A percentile compares a stretch with the other conserved stretches of the same genome.
phyloP scores from a whole-genome alignment of 306 rosid species.

The Dryas drummondii region DNA sequence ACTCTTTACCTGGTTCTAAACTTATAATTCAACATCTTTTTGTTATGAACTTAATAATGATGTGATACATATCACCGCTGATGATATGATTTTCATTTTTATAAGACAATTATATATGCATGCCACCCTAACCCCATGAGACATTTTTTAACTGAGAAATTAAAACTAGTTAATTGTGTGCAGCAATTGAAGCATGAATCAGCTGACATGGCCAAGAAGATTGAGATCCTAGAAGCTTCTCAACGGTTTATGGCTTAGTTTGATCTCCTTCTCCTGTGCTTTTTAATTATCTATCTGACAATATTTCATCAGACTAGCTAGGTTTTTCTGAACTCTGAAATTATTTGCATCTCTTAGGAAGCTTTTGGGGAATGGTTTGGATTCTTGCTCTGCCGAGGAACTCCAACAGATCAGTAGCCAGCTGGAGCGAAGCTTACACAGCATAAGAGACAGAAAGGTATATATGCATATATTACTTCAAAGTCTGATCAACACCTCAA shows the following conservation, averaged over 20 bases:
- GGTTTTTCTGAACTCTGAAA: background rate
- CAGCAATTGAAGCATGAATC: slow-evolving; percentile 57
- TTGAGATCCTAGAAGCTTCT: slow-evolving; percentile 53
- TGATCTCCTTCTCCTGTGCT: background rate
- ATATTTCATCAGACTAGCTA: background rate
- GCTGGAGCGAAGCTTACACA: slow-evolving; percentile 43
- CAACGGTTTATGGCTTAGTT: slow-evolving; percentile 41
- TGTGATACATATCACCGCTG: too few relatives aligned
- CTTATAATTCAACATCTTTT: too few relatives aligned
- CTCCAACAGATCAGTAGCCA: slow-evolving; percentile 40
- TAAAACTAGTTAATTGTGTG: slow-evolving; percentile 3
- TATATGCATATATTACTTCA: background rate
- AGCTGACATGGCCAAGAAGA: slow-evolving; percentile 42
- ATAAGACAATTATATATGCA: too few relatives aligned
- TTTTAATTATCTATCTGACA: background rate
- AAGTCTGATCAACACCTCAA: too few relatives aligned
- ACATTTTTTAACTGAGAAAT: background rate
- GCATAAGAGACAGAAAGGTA: slow-evolving; percentile 58
- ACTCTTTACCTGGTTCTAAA: too few relatives aligned
- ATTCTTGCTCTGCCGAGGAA: slow-evolving; percentile 50
- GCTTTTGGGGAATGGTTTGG: slow-evolving; percentile 50
- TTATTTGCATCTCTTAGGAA: slow-evolving; percentile 42
- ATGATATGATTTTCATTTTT: too few relatives aligned
- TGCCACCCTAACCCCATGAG: too few relatives aligned
- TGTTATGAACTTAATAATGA: too few relatives aligned